phyloP scores from a whole-genome alignment of 768 basidiomycete species.

The Lepiota brunneoincarnata region DNA sequence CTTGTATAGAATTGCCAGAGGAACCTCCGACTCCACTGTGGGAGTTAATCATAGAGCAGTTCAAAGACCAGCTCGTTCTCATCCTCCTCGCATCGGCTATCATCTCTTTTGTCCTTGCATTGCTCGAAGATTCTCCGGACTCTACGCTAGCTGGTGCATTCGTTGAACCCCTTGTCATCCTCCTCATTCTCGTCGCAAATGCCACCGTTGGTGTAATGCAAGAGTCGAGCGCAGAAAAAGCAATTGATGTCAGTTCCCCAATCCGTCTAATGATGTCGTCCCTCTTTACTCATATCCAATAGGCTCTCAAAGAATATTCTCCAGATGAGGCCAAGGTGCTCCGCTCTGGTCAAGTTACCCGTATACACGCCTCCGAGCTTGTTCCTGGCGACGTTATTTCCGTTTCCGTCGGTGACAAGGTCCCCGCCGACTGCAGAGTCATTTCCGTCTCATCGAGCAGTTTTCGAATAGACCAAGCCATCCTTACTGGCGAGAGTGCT shows the following conservation, averaged over 20 bases:
- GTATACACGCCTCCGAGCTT: conserved; percentile 83
- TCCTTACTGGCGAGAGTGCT: conserved; percentile 91
- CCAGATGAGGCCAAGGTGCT: conserved; percentile 94
- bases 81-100: conserved; percentile 94
- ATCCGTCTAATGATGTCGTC: conserved; percentile 1
- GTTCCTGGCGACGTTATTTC: conserved; percentile 94
- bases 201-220: conserved; percentile 98
- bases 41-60: conserved; percentile 97
- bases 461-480: conserved; percentile 94
- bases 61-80: conserved; percentile 97
- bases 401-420: conserved; percentile 90
- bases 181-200: conserved; percentile 94
- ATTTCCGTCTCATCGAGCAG: conserved; percentile 89
- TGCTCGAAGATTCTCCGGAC: conserved; percentile 76
- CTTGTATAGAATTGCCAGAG: conserved; percentile 78
- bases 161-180: conserved; percentile 92
- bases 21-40: conserved; percentile 89
- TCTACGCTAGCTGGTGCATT: conserved; percentile 78
- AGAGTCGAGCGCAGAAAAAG: conserved; percentile 93
- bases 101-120: conserved; percentile 88
- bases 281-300: conserved; percentile 8
- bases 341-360: conserved; percentile 64
- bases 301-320: conserved; percentile 97
- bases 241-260: conserved; percentile 80
- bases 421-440: conserved; percentile 93